Evolutionary conservation across 768 basidiomycete genomes (phyloP), one percentile per base, ranked within the genome.

Genomic region (Pulveroboletus frians): DNA sequence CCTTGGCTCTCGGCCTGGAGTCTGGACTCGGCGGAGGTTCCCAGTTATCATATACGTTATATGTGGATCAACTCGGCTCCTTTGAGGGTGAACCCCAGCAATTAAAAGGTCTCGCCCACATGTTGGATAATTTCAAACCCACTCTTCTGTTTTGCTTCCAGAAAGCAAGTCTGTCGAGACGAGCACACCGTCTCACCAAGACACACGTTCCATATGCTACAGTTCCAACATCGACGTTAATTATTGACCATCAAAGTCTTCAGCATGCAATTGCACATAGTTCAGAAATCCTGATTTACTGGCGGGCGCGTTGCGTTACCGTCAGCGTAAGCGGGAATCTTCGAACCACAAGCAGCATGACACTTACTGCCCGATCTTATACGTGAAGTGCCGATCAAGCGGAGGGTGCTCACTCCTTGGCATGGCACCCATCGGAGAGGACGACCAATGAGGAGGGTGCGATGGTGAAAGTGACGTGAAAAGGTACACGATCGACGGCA

Each of bases 401-500:
- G 53, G 47, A 51, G 50, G 54, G 9, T 26, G 50, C 11, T 51
- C 58, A 9, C 53, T 53, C 17, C 60, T 59, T 1, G 53, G 52
- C 14, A 55, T 43, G n/a, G 61, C 42, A 11, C 54, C 57, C 36
- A 61, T 52, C 8, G 72, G 72, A 10, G 64, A 65, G 4, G 69
- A 61, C 11, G 72, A 71, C 69, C 74, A 75, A 49, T 71, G 64
- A 0, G 76, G 71, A 43, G 63, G 58, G 35, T 68, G 62, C 3
- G 53, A 56, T 15, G 69, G 53, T 31, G 60, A 57, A 17, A 54
- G 49, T 0, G 75, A 71, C 0, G 76, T 76, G 45, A 75, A 70
- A 26, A 76, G 60, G 43, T 76, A 77, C 48, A 71, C 61, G 32
- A 76, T 64, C 6, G 65, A 63, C 3, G 74, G 72, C n/a, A 69